Evolutionary conservation across 2,329 filamentous ascomycete genomes (phyloP).

Genomic region (Tolypocladium album): DNA sequence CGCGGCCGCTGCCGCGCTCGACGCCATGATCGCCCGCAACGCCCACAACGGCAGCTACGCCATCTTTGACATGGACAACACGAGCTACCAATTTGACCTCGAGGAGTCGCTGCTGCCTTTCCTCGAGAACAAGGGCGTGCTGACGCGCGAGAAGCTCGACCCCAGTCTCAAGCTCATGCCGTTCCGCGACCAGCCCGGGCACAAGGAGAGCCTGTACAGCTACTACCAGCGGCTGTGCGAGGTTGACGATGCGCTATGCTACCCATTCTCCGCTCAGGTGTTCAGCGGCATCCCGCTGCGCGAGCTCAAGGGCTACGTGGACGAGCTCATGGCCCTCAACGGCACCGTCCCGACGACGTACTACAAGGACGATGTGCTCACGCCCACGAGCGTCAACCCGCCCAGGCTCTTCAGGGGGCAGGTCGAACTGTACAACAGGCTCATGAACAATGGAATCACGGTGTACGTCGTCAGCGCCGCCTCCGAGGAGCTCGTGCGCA

Average conservation of each 20-base stretch:
- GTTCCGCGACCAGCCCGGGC: slow-evolving; percentile 26
- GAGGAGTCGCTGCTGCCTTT: slow-evolving; percentile 32
- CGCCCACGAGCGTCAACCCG: slow-evolving; percentile 16
- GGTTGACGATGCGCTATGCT: slow-evolving; percentile 28
- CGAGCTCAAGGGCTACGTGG: slow-evolving; percentile 33
- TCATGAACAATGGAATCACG: slow-evolving; percentile 30
- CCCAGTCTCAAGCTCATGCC: slow-evolving; percentile 27
- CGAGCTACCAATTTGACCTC: slow-evolving; percentile 28
- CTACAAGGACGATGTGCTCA: slow-evolving; percentile 20
- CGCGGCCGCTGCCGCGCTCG: slow-evolving; percentile 21
- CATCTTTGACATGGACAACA: slow-evolving; percentile 35
- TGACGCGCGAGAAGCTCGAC: slow-evolving; percentile 29
- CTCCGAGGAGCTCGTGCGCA: slow-evolving; percentile 32
- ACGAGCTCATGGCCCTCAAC: slow-evolving; percentile 34
- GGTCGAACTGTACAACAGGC: slow-evolving; percentile 30
- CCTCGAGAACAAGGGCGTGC: slow-evolving; percentile 28
- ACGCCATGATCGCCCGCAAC: slow-evolving; percentile 26
- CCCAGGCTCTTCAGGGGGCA: slow-evolving; percentile 28
- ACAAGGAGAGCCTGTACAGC: slow-evolving; percentile 31
- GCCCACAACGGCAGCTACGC: slow-evolving; percentile 26
- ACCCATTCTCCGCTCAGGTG: slow-evolving; percentile 30
- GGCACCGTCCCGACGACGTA: slow-evolving; percentile 23
- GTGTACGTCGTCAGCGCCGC: slow-evolving; percentile 32
- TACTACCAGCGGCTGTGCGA: slow-evolving; percentile 33
- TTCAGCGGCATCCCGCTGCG: slow-evolving; percentile 30